Conservation (phyloP, 2,329 filamentous ascomycete genomes). For the Fusarium nurragi region DNA sequence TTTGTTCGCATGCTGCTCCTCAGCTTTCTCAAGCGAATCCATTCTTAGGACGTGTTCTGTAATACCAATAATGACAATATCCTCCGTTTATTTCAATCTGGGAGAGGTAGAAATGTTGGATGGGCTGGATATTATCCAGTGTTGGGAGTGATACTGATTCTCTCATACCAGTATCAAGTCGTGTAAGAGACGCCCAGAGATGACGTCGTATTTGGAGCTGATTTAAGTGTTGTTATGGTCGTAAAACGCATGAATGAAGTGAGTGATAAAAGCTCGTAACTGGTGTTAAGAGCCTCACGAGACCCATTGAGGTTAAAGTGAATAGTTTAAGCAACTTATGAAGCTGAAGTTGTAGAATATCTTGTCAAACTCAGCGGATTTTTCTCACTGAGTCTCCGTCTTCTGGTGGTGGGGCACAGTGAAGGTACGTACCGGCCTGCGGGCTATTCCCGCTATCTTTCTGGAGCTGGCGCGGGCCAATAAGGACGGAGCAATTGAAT, state of each 20-base stretch:
- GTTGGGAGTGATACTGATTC: neutral
- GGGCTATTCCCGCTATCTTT: conserved; percentile 12
- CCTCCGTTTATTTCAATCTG: neutral
- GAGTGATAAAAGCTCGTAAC: fast-evolving
- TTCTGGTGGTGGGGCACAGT: conserved; percentile 20
- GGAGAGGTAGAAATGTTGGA: neutral
- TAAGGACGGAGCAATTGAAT: conserved; percentile 48
- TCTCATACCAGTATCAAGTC: neutral
- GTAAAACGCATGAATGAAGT: fast-evolving
- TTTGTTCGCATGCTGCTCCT: neutral
- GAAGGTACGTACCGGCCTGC: conserved; percentile 33
- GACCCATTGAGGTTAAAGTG: neutral
- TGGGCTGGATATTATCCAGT: neutral
- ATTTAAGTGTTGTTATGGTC: neutral
- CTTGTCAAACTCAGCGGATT: conserved; percentile 22
- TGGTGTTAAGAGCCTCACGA: neutral
- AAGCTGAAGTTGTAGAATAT: conserved; percentile 1
- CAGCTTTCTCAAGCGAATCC: neutral
- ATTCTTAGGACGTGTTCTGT: neutral
- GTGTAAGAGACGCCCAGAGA: conserved; percentile 1
- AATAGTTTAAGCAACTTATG: neutral
- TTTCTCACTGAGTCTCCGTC: conserved; percentile 31
- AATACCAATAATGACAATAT: neutral
- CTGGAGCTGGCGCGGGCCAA: conserved; percentile 42
- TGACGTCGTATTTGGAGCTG: neutral